Percentiles rank a stretch among this genome's conserved stretches.
Conservation (phyloP, 106 monocot genomes). For the Dactylorhiza incarnata region DNA sequence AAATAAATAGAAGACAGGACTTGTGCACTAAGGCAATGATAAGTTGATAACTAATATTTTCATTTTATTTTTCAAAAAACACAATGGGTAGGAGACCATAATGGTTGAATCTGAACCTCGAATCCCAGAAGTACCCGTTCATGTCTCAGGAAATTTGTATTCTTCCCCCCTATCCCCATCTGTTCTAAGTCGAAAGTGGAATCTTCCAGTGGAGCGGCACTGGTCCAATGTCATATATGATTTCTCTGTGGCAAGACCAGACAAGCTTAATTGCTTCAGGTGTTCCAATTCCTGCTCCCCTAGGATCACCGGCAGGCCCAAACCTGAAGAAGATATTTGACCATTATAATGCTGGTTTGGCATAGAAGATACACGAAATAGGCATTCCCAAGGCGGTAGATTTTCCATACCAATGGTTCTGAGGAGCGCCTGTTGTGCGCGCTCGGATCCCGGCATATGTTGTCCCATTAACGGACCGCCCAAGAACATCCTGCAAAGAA, state of each 20-base stretch:
- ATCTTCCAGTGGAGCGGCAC: conserved; percentile 52
- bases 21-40: no score
- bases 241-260: conserved; percentile 94
- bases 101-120: fast-evolving
- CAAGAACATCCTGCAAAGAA: conserved; percentile 70
- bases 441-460: conserved; percentile 95
- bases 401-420: conserved; percentile 76
- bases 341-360: background rate
- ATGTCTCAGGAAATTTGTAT: no score
- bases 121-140: no score
- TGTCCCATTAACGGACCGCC: conserved; percentile 83
- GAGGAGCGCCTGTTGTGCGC: conserved; percentile 96
- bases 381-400: background rate
- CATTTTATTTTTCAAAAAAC: no score
- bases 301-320: conserved; percentile 94
- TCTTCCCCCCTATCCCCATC: background rate
- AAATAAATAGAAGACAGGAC: no score
- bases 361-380: background rate
- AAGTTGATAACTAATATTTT: no score
- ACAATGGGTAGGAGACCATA: no score
- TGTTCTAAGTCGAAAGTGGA: conserved; percentile 50
- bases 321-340: conserved; percentile 46
- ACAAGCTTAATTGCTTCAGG: conserved; percentile 96
- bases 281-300: conserved; percentile 94
- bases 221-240: conserved; percentile 83